Evolutionary conservation across 2,329 filamentous ascomycete species (phyloP), one percentile per base, ranked within the genome.

Genomic region (Xylariales sp.): DNA sequence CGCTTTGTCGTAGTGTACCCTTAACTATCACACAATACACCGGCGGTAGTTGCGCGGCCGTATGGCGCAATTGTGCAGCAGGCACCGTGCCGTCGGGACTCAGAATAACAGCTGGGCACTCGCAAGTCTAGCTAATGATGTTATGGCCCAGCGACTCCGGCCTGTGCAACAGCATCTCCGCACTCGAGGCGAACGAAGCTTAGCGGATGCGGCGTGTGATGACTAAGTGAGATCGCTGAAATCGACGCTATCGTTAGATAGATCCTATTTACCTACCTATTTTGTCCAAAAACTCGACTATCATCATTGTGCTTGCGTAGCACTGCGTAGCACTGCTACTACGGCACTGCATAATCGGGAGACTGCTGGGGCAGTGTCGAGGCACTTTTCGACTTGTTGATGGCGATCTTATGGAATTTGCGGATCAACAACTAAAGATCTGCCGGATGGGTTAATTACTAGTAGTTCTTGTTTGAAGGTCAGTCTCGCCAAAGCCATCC

Each of bases 231-330:
- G 67, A 69, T 69, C 63, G 63, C 45, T 50, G 14, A 66, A 60
- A 60, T 63, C 59, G 59, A 64, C 59, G 63, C 67, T 69, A 69
- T 61, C 43, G 28, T 56, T 48, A 60, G 67, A 63, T 59, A 60
- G 67, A 66, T 65, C 45, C 41, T 57, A 49, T 46, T 30, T 23
- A 34, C 32, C 12, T 58, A 43, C 49, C 63, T 62, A 9, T 60
- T 66, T 48, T 43, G 41, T 58, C 9, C 32, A 55, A 60, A 43
- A 60, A 54, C 9, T 53, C 18, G 55, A 23, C 54, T 61, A 63
- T 69, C 67, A 56, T 64, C 59, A 61, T 67, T 48, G 54, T 30
- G 48, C n/a, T 50, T 41, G 53, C 8, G 53, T 55, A 41, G 14
- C 36, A 28, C 23, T n/a, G n/a, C n/a, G 53, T 45, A 30, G 14